These are phyloP conservation scores for Beauveria brongniartii DNA, from an alignment of 2,329 filamentous ascomycete genomes.

Conservation along the genomic window DNA sequence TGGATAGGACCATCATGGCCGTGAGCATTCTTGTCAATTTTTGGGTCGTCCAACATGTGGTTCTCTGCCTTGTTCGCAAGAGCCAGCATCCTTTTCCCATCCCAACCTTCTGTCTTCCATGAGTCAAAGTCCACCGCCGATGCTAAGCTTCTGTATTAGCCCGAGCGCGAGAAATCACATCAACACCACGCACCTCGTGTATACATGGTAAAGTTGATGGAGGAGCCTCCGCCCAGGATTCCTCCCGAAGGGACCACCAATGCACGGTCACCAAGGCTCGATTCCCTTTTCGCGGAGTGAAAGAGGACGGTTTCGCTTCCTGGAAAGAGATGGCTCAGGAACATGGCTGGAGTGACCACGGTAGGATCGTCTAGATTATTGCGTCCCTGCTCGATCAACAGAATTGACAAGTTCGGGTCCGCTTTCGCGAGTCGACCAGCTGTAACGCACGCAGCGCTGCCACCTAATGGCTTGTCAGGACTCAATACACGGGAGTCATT, in stretches of 20 bases:
- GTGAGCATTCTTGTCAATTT: slow-evolving; percentile 24
- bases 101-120: slow-evolving; percentile 45
- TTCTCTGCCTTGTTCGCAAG: slow-evolving; percentile 45
- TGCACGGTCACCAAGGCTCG: slow-evolving; percentile 18
- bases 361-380: slow-evolving; percentile 20
- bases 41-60: slow-evolving; percentile 33
- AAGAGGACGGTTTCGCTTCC: slow-evolving; percentile 16
- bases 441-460: slow-evolving; percentile 20
- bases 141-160: not conserved
- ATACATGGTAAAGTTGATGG: slow-evolving; percentile 27
- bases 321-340: slow-evolving; percentile 16
- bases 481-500: not conserved
- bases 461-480: slow-evolving; percentile 12
- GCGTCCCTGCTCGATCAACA: slow-evolving; percentile 21
- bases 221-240: slow-evolving; percentile 24
- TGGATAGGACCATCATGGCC: slow-evolving; percentile 42
- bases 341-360: slow-evolving; percentile 19
- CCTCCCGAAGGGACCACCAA: slow-evolving; percentile 19
- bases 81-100: slow-evolving; percentile 39
- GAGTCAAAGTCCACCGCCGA: slow-evolving; percentile 34
- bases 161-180: not conserved
- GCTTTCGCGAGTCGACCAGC: slow-evolving; percentile 20
- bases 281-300: slow-evolving; percentile 18
- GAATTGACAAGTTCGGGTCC: slow-evolving; percentile 19
- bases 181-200: slow-evolving; percentile 13